Base-by-base conservation (phyloP, 345 rosid genomes). In the Arabidopsis arenosa region DNA sequence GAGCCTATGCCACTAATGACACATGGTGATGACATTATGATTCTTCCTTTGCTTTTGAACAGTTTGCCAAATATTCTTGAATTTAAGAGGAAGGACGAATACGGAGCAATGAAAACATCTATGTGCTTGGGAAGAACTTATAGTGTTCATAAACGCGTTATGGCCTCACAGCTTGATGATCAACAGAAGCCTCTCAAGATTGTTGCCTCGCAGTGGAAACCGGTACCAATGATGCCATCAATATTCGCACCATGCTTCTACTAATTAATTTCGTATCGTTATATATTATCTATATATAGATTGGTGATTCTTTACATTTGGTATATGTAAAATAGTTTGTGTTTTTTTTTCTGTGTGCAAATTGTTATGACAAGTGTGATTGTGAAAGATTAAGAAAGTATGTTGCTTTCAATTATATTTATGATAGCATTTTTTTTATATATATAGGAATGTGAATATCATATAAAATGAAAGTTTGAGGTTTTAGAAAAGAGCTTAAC, bases 11-110 rank as follows among this genome's bases (percentile, higher is more conserved):
- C 70, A 53, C n/a, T 23, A 21, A 61, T 61, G 60, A 51, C 23
- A 15, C 59, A 45, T 63, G 60, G 35, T 54, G 66, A 66, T 41
- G 59, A 47, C 21, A 39, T 51, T 47, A 30, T 66, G 66, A 74
- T 56, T 7, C 48, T 56, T 26, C 73, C 72, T 45, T 6, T 47
- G 37, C 66, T 35, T 56, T 26, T 57, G 35, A 65, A 44, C 13
- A 10, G 12, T 54, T 56, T 35, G 7, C 71, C 76, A 72, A 63
- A 74, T 28, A 74, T 33, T 56, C 57, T 61, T 76, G 64, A 69
- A 33, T 13, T 15, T 32, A 62, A 76, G 63, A 43, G 32, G 52
- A 23, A 76, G 28, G 26, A 11, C 3, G 1, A 62, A 3, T 44
- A 14, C 6, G 43, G 51, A 10, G 66, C 6, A 3, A 9, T 36